Evolutionary conservation across 352 stramenopile species (phyloP), one percentile per base, ranked within the genome.

Genomic region (Globisporangium abappressorium): DNA sequence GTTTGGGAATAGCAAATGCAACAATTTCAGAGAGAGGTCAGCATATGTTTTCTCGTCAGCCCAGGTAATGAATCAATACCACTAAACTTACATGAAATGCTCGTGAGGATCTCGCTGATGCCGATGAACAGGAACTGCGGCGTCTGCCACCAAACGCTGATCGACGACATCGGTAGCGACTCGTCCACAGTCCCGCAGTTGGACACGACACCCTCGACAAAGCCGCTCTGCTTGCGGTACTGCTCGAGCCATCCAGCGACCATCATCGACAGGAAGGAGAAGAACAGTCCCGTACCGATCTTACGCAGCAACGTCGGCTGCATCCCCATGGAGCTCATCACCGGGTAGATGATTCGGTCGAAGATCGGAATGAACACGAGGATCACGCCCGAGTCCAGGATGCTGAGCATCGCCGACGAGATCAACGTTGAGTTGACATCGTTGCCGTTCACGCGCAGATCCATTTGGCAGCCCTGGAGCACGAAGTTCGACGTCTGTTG

Each of bases 71-170:
- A 14, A 62, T 12, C 57, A 51, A 20, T 24, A 18, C 0, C 38
- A 60, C 5, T 8, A 11, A 41, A 81, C 82, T 59, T 87, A 91
- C 81, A 94, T 5, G 90, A 93, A 58, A 97, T 97, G 67, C 85
- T 95, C 26, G 88, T 93, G 62, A 97, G 71, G 68, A 97, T 97
- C 68, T 97, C 91, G 18, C 84, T 89, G 62, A 96, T 79, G 11
- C 89, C 91, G 15, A 97, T 91, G 5, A 97, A 78, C 63, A 97
- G 67, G 64, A 93, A 97, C 79, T 97, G 91, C n/a, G 89, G 90
- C 5, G 90, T 90, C 62, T 97, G 88, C 91, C 89, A 98, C 82
- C 92, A 95, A 14, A 98, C 84, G 63, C 85, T 97, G 53, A 97
- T 69, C 36, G 71, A 63, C 0, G 87, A 91, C 84, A 96, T 95